phyloP scores from a whole-genome alignment of 306 rosid species.

The Sicyos baderoa region DNA sequence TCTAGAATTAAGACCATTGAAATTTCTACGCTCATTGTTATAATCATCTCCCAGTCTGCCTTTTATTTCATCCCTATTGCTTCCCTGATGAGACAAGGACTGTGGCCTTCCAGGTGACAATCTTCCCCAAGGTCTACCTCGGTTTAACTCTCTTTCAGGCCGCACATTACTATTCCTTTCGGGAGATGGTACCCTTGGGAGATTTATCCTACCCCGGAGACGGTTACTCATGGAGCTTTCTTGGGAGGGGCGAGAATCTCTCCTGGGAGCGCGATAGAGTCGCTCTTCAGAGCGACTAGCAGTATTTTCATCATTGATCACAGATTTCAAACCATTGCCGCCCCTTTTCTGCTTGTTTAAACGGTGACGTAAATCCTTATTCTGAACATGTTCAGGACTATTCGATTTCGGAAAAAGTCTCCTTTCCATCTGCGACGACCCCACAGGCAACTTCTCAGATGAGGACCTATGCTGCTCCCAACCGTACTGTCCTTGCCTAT shows the following conservation, averaged over 20 bases:
- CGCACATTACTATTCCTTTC: conserved; percentile 33
- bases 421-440: conserved; percentile 51
- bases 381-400: conserved; percentile 65
- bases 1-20: conserved; percentile 32
- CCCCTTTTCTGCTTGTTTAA: conserved; percentile 71
- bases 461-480: conserved; percentile 74
- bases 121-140: conserved; percentile 46
- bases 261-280: conserved; percentile 30
- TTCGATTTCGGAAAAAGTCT: conserved; percentile 50
- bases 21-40: conserved; percentile 39
- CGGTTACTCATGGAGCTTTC: conserved; percentile 60
- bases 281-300: conserved; percentile 47
- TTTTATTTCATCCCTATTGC: conserved; percentile 61
- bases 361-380: conserved; percentile 60
- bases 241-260: conserved; percentile 45
- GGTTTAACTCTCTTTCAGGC: conserved; percentile 51
- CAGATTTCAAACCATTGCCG: conserved; percentile 64
- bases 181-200: conserved; percentile 39
- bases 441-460: conserved; percentile 36
- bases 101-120: conserved; percentile 57
- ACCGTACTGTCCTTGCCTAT: conserved; percentile 50
- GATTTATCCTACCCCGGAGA: conserved; percentile 73
- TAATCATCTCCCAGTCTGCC: conserved; percentile 51
- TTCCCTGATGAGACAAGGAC: conserved; percentile 47
- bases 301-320: conserved; percentile 50